phyloP scores from a whole-genome alignment of 192 early-diverging fungal species.

The Coemansia umbellata region DNA sequence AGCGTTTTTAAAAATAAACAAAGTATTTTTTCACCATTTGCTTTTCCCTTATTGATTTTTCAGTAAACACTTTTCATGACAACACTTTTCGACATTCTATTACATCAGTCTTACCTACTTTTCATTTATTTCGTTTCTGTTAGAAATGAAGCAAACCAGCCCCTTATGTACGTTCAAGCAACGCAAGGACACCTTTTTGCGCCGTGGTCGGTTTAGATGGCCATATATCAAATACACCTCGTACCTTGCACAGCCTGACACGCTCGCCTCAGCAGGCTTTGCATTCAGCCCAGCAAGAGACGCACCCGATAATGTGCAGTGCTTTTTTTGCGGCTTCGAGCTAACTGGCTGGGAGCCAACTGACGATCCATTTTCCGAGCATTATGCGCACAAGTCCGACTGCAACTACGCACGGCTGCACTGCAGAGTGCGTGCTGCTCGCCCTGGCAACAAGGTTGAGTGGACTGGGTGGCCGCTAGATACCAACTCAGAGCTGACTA shows the following conservation, averaged over 20 bases:
- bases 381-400: conserved; percentile 33
- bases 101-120: not conserved
- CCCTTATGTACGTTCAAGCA: conserved; percentile 26
- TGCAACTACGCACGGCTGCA: conserved; percentile 43
- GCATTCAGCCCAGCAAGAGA: conserved; percentile 48
- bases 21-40: no score
- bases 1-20: no score
- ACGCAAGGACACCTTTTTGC: conserved; percentile 45
- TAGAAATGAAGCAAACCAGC: conserved; percentile 19
- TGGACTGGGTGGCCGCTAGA: conserved; percentile 30
- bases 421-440: conserved; percentile 29
- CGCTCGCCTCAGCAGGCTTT: conserved; percentile 47
- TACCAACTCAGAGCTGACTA: not conserved
- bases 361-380: conserved; percentile 52
- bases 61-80: no score
- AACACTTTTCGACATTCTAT: no score
- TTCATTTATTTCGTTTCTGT: conserved; percentile 1
- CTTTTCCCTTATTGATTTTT: not conserved
- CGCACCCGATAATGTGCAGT: conserved; percentile 49
- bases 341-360: conserved; percentile 48
- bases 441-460: conserved; percentile 26
- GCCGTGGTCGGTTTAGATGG: conserved; percentile 42
- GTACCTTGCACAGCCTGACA: conserved; percentile 44
- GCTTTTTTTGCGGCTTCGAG: conserved; percentile 49
- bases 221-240: conserved; percentile 38